Evolutionary conservation across 73 alveolate genomes (phyloP).

Genomic region (Tetrahymena borealis): DNA sequence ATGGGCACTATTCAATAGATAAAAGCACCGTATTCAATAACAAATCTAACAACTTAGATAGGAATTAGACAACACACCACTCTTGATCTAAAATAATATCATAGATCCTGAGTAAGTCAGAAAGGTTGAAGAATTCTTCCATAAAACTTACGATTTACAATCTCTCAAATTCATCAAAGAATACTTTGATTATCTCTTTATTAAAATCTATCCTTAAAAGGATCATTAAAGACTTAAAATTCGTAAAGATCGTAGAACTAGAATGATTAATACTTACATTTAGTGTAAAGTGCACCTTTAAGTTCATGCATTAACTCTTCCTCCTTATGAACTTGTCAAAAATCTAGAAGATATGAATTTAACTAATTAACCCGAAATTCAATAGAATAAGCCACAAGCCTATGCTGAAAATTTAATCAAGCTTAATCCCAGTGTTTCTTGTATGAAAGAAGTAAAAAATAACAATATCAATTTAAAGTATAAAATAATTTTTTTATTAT

Average conservation of each 20-base stretch:
- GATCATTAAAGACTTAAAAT: not conserved
- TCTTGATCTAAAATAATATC: not conserved
- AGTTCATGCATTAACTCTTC: not conserved
- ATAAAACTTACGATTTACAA: not conserved
- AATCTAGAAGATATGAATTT: not conserved
- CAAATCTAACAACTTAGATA: not conserved
- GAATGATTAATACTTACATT: not conserved
- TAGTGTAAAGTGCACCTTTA: not conserved
- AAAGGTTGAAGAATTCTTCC: not conserved
- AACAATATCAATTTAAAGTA: not conserved
- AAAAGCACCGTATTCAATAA: not conserved
- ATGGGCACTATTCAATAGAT: not conserved
- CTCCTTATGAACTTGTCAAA: not conserved
- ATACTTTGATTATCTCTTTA: not conserved
- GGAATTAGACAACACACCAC: not conserved
- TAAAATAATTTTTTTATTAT: not conserved
- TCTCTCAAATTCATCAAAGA: not conserved
- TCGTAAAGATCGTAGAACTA: not conserved
- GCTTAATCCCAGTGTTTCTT: not conserved
- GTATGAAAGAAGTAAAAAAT: not conserved
- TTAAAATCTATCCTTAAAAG: not conserved
- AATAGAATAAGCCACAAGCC: not conserved
- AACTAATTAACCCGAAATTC: not conserved
- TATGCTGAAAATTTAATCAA: not conserved
- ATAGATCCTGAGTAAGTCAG: not conserved